Percentiles rank a stretch among this genome's conserved stretches.
Conservation (phyloP, 2,329 filamentous ascomycete genomes). For the Sordariomycetes sp. region DNA sequence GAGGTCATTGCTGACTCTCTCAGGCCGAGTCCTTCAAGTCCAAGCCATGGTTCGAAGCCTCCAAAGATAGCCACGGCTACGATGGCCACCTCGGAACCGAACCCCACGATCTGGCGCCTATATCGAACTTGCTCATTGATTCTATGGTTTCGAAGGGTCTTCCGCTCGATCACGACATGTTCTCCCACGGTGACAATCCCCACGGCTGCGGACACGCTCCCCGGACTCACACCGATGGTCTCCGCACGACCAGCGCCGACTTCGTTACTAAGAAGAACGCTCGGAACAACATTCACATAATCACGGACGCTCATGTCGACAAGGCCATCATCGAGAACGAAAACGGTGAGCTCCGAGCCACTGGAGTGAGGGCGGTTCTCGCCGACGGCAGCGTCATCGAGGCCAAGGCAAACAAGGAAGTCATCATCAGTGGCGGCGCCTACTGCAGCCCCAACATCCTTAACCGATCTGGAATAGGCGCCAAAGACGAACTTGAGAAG, state of each 20-base stretch:
- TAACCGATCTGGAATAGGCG: slow-evolving; percentile 42
- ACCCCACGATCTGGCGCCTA: slow-evolving; percentile 49
- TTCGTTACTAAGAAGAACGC: slow-evolving; percentile 32
- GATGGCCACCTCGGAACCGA: slow-evolving; percentile 44
- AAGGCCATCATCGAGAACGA: slow-evolving; percentile 36
- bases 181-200: slow-evolving; percentile 36
- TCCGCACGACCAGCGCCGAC: slow-evolving; percentile 43
- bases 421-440: slow-evolving; percentile 34
- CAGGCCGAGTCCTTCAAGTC: slow-evolving; percentile 47
- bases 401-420: slow-evolving; percentile 25
- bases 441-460: slow-evolving; percentile 43
- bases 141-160: slow-evolving; percentile 46
- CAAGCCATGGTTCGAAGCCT: slow-evolving; percentile 47
- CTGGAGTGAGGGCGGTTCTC: slow-evolving; percentile 29
- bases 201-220: slow-evolving; percentile 47
- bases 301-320: slow-evolving; percentile 39
- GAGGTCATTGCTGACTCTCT: slow-evolving; percentile 1
- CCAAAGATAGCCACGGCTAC: slow-evolving; percentile 36
- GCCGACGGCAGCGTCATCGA: slow-evolving; percentile 29
- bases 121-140: slow-evolving; percentile 43
- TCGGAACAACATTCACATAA: slow-evolving; percentile 34
- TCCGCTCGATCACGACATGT: slow-evolving; percentile 49
- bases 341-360: slow-evolving; percentile 28
- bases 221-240: slow-evolving; percentile 41
- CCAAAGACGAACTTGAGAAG: slow-evolving; percentile 29